Base-by-base conservation (phyloP, 257 asterid species). In the Plantago ovata region DNA sequence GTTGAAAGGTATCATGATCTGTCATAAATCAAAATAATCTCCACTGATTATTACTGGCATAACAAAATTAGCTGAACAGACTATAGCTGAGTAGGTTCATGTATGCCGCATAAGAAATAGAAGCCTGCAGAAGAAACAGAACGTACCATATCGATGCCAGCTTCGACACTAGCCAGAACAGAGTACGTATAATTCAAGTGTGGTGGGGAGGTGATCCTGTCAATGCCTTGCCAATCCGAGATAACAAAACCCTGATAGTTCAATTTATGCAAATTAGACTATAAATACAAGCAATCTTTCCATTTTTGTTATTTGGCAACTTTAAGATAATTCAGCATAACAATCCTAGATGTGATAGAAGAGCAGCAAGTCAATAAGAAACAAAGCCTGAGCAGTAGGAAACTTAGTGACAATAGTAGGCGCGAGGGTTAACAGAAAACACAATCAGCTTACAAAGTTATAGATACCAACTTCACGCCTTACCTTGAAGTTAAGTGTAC, bases 191-290 rank as follows among this genome's bases (percentile, higher is more conserved):
- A 89, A 73, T 86, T 89, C 75, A 81, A 59, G 67, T 82, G 84
- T 22, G 84, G 75, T 11, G 97, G 95, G 58, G 87, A 60, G 38
- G 94, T 86, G 72, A 89, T 76, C 70, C 83, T 76, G 68, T 89
- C 97, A 63, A 86, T 69, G 58, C 93, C 97, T 70, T 75, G 70
- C 95, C 95, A 89, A 73, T 86, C 97, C 36, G 97, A 86, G 72
- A 89, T 82, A 58, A 89, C 94, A 71, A 86, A 86, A 32, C 97
- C 95, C 95, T 86, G 93, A 65, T 46, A 42, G 61, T 65, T 52
- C 54, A 50, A 39, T 40, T 54, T 22, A 15, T 14, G 13, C 16
- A 19, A 60, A 38, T 63, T 38, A 38, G 54, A 56, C 23, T 38
- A 39, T 32, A 44, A 3, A 44, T 20, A 24, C 45, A 38, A 28